Conservation (phyloP, 1,284 basidiomycete genomes). For the Cutaneotrichosporon sp. region DNA sequence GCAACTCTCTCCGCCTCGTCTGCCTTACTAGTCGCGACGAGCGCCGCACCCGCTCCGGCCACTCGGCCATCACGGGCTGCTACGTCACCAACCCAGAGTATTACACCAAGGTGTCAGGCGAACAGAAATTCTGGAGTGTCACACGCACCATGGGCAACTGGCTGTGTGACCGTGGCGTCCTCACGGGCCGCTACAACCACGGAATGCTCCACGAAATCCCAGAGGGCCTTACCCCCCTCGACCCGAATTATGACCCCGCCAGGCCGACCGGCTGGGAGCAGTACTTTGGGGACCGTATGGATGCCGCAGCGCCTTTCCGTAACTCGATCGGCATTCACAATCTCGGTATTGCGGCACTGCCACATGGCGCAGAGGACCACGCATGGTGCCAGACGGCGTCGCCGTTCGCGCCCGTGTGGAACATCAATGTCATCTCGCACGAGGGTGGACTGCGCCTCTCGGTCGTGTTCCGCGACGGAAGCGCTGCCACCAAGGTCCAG, state of each 20-base stretch:
- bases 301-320: conserved; percentile 19
- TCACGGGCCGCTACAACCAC: conserved; percentile 28
- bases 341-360: conserved; percentile 33
- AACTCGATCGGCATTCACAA: conserved; percentile 35
- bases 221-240: conserved; percentile 18
- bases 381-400: conserved; percentile 36
- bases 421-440: conserved; percentile 33
- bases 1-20: conserved; percentile 11
- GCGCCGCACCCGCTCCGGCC: conserved; percentile 28
- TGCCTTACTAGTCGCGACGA: conserved; percentile 28
- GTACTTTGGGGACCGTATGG: conserved; percentile 29
- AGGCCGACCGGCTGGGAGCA: conserved; percentile 45
- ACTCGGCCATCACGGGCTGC: conserved; percentile 34
- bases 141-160: neutral
- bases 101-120: conserved; percentile 13
- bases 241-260: conserved; percentile 19
- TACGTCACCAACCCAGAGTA: conserved; percentile 33
- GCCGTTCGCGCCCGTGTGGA: conserved; percentile 30
- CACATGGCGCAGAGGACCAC: conserved; percentile 31
- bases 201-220: conserved; percentile 42
- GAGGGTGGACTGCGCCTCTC: conserved; percentile 34
- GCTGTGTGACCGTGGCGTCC: conserved; percentile 3
- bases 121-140: conserved; percentile 34
- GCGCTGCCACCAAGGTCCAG: conserved; percentile 19
- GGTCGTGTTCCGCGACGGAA: conserved; percentile 32